Evolutionary conservation across 1,139 yeast genomes (phyloP).

Genomic region (Kodamaea fungicola): DNA sequence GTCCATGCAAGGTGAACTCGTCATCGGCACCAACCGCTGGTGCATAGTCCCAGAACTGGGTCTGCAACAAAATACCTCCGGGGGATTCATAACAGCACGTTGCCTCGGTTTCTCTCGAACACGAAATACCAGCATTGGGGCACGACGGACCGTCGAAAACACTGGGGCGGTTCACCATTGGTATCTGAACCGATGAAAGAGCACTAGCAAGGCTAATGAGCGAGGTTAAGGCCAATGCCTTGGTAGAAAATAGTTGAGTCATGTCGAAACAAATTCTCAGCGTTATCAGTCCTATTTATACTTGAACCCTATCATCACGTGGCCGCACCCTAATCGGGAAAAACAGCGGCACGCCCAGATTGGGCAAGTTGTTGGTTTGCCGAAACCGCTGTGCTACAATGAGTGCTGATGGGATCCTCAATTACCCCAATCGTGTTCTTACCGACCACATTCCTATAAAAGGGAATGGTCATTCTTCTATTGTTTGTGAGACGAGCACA

Average conservation of each 20-base stretch:
- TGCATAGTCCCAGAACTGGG: constrained; percentile 92
- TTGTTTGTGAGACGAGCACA: no score
- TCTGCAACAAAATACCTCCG: constrained; percentile 78
- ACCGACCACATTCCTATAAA: no score
- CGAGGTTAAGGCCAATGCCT: constrained; percentile 2
- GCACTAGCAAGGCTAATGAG: constrained; percentile 1
- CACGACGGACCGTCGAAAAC: constrained; percentile 30
- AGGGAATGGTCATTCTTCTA: no score
- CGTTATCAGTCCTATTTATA: no score
- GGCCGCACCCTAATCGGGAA: no score
- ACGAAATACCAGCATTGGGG: constrained; percentile 58
- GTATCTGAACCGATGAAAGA: constrained; percentile 1
- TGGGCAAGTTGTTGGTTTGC: no score
- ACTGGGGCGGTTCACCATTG: background rate
- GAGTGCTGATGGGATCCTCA: no score
- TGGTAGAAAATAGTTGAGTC: background rate
- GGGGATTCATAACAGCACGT: constrained; percentile 88
- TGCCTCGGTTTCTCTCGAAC: constrained; percentile 47
- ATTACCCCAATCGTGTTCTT: no score
- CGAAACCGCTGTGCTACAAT: no score
- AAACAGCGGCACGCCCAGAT: no score
- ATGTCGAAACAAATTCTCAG: background rate
- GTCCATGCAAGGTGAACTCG: constrained; percentile 78
- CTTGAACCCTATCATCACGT: no score
- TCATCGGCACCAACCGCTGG: constrained; percentile 74